Base-by-base conservation (phyloP, 495 filamentous ascomycete genomes). In the Daldinia bambusicola region DNA sequence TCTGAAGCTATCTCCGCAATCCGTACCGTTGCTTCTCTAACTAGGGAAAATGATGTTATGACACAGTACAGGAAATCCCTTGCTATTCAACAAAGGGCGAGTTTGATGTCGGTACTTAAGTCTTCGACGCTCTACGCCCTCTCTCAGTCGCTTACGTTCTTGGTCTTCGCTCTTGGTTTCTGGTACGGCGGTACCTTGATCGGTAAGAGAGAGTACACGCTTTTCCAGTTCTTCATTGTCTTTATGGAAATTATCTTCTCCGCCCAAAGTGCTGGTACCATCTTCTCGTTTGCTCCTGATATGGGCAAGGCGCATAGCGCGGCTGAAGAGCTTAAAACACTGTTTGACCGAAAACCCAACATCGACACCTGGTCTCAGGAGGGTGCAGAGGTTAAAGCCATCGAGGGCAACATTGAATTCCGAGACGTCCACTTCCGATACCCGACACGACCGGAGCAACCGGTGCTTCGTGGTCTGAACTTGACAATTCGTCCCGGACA, bases 1-100 rank as follows among this genome's bases (percentile, higher is more conserved):
- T 97, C 94, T 66, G 95, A 98, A 75, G 93, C 93, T 34, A 94
- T 94, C 40, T 90, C 89, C 5, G 92, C 94, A 14, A 97, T 97
- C 74, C 91, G 94, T 31, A 98, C 94, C 26, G 93, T 98, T 22
- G 94, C 94, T n/a, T 91, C 90, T 30, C 84, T 98, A 36, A 95
- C 93, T 1, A 86, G 93, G 41, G 94, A 98, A 78, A 75, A 82
- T 0, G 93, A 97, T 74, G 94, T 99, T 4, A 86, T 91, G 77
- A 62, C 80, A 20, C 82, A 88, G 34, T 99, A 98, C 77, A 90
- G 89, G 60, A 66, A 77, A 2, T 88, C 91, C 67, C 84, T 98
- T 31, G 85, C 84, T 1, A 74, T 75, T 2, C 93, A 97, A 74
- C 84, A 81, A 13, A 79, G 80, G 34, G 82, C 83, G 14, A 91